A percentile compares a stretch with the other conserved stretches of the same genome.
Evolutionary conservation across 2,329 filamentous ascomycete genomes (phyloP).

Genomic region (Polytolypa hystricis): DNA sequence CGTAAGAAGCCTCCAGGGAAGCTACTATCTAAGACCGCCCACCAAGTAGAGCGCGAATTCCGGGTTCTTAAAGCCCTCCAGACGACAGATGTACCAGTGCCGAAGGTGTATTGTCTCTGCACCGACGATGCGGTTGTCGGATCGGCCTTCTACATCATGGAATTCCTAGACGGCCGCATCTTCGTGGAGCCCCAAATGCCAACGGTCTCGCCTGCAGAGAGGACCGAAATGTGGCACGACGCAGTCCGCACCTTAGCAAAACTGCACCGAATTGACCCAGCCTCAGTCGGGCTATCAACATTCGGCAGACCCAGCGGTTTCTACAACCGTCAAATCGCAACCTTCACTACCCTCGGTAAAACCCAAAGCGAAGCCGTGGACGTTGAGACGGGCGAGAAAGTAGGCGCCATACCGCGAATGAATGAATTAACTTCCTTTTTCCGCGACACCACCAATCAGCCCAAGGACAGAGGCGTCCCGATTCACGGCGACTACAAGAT

Average conservation of each 20-base stretch:
- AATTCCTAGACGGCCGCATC: conserved; percentile 84
- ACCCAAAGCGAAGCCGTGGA: conserved; percentile 67
- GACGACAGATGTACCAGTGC: conserved; percentile 70
- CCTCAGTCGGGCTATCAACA: conserved; percentile 52
- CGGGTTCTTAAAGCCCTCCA: conserved; percentile 74
- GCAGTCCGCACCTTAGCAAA: conserved; percentile 72
- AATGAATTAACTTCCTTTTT: conserved; percentile 72
- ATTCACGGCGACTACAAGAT: conserved; percentile 97
- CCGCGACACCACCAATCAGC: conserved; percentile 54
- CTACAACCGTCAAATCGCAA: conserved; percentile 74
- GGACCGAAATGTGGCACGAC: conserved; percentile 70
- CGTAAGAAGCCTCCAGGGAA: conserved; percentile 95
- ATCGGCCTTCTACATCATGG: conserved; percentile 94
- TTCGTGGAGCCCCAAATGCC: conserved; percentile 80
- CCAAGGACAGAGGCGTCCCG: conserved; percentile 62
- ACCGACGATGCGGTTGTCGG: conserved; percentile 69
- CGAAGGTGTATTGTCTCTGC: conserved; percentile 71
- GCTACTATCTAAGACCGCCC: conserved; percentile 82
- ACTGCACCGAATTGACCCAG: conserved; percentile 64
- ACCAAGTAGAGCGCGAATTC: conserved; percentile 92
- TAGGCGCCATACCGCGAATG: conserved; percentile 75
- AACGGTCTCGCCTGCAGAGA: conserved; percentile 53
- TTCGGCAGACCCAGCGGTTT: conserved; percentile 69
- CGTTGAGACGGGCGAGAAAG: conserved; percentile 60
- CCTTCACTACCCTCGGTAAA: conserved; percentile 65